A percentile compares a stretch with the other conserved stretches of the same genome.
Evolutionary conservation across 495 filamentous ascomycete species (phyloP).

Genomic region (Hypoxylon crocopeplum): DNA sequence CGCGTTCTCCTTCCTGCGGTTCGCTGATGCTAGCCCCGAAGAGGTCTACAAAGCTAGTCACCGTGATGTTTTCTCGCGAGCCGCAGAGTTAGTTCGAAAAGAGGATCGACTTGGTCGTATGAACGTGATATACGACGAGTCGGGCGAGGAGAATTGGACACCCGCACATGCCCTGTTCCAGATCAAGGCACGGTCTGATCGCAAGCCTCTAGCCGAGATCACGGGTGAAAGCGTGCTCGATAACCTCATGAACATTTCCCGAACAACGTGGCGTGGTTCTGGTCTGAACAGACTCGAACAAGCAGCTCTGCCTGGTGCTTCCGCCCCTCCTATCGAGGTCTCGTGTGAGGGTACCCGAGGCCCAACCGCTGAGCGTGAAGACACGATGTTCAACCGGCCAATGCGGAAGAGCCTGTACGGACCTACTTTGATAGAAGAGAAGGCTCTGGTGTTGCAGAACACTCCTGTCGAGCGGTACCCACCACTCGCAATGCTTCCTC

Average conservation of each 20-base stretch:
- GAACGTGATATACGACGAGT: slow-evolving; percentile 52
- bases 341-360: slow-evolving; percentile 70
- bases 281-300: slow-evolving; percentile 81
- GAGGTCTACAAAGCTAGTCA: slow-evolving; percentile 74
- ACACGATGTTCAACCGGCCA: slow-evolving; percentile 76
- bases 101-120: slow-evolving; percentile 58
- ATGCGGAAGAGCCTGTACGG: slow-evolving; percentile 79
- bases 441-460: slow-evolving; percentile 72
- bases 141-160: slow-evolving; percentile 63
- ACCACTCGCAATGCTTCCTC: slow-evolving; percentile 68
- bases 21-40: slow-evolving; percentile 75
- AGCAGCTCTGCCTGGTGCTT: slow-evolving; percentile 73
- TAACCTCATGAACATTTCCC: slow-evolving; percentile 81
- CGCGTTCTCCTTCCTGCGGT: slow-evolving; percentile 90
- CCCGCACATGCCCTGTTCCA: slow-evolving; percentile 81
- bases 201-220: slow-evolving; percentile 70
- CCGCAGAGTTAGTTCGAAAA: slow-evolving; percentile 59
- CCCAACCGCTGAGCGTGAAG: slow-evolving; percentile 69
- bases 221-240: slow-evolving; percentile 75
- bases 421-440: slow-evolving; percentile 70
- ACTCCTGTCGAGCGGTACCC: slow-evolving; percentile 70
- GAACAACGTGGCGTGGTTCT: slow-evolving; percentile 65
- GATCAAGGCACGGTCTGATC: slow-evolving; percentile 73
- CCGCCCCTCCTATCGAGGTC: slow-evolving; percentile 88
- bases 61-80: slow-evolving; percentile 62